Percentiles rank a stretch among this genome's conserved stretches.
Evolutionary conservation across 202 grass and related monocot species (phyloP).

Genomic region (Eragrostis tef): DNA sequence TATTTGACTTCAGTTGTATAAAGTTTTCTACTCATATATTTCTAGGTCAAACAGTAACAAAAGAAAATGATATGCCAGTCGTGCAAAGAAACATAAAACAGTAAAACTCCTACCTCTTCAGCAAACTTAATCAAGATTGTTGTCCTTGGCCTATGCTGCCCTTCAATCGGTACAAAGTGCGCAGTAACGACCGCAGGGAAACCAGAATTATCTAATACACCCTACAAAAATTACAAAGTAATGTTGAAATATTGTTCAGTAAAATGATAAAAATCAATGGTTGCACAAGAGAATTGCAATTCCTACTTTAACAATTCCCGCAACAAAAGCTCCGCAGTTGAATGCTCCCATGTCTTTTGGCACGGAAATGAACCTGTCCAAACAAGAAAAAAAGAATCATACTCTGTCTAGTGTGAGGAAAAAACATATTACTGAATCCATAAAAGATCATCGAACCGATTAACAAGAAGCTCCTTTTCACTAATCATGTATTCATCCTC

Average conservation of each 20-base stretch:
- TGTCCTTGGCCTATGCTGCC: slow-evolving; percentile 91
- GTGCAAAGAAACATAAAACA: slow-evolving; percentile 5
- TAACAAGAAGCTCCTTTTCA: slow-evolving; percentile 96
- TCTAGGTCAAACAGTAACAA: neutral
- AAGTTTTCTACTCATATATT: neutral
- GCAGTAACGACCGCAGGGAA: slow-evolving; percentile 91
- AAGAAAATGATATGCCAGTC: neutral
- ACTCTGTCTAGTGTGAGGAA: neutral
- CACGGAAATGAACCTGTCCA: slow-evolving; percentile 83
- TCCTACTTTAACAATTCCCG: slow-evolving; percentile 88
- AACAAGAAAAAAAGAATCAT: slow-evolving; percentile 33
- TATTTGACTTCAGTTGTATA: neutral
- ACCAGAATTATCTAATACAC: slow-evolving; percentile 82
- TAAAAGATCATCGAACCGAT: slow-evolving; percentile 55
- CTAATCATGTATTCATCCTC: slow-evolving; percentile 99
- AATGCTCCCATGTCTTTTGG: slow-evolving; percentile 99
- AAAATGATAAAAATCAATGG: slow-evolving; percentile 35
- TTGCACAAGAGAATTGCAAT: slow-evolving; percentile 31
- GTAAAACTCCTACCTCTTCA: slow-evolving; percentile 67
- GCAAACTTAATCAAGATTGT: slow-evolving; percentile 98
- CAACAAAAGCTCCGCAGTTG: slow-evolving; percentile 96
- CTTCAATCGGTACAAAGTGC: slow-evolving; percentile 91
- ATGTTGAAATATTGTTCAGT: slow-evolving; percentile 11
- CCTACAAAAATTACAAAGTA: slow-evolving; percentile 51
- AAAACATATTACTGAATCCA: slow-evolving; percentile 27